Conservation (phyloP, 192 early-diverging fungal species). For the Entomortierella beljakovae region DNA sequence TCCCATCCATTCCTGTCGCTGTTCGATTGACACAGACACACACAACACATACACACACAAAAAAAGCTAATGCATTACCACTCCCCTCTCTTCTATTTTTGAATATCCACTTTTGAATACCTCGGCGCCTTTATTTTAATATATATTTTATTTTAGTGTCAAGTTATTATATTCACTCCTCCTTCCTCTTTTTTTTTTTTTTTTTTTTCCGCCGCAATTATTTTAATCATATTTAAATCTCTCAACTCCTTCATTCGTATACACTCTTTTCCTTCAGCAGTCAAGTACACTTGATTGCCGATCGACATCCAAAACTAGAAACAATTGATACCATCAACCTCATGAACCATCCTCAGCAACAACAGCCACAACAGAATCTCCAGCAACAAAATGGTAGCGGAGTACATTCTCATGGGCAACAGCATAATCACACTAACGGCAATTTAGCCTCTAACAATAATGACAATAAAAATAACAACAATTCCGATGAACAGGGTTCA, state of each 20-base stretch:
- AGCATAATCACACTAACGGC: conserved; percentile 8
- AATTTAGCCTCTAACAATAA: conserved; percentile 4
- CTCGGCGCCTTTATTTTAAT: too few species aligned
- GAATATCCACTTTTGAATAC: too few species aligned
- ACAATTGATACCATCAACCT: conserved; percentile 53
- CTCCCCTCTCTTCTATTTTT: too few species aligned
- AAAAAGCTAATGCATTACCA: too few species aligned
- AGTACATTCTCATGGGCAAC: conserved; percentile 1
- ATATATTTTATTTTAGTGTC: background rate
- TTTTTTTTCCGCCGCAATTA: background rate
- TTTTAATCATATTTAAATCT: background rate
- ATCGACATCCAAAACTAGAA: conserved; percentile 14
- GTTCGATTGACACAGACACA: too few species aligned
- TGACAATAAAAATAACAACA: conserved; percentile 3
- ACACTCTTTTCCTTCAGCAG: conserved; percentile 3
- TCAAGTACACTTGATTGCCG: conserved; percentile 33
- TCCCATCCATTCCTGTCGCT: too few species aligned
- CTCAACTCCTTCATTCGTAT: background rate
- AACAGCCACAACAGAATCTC: conserved; percentile 21
- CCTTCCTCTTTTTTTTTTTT: background rate
- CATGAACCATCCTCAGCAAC: conserved; percentile 44
- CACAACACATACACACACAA: too few species aligned
- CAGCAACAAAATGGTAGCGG: conserved; percentile 12
- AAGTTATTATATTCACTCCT: background rate
- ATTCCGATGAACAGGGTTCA: conserved; percentile 28